Evolutionary conservation across 257 asterid species (phyloP).

Genomic region (Echites panduratus): DNA sequence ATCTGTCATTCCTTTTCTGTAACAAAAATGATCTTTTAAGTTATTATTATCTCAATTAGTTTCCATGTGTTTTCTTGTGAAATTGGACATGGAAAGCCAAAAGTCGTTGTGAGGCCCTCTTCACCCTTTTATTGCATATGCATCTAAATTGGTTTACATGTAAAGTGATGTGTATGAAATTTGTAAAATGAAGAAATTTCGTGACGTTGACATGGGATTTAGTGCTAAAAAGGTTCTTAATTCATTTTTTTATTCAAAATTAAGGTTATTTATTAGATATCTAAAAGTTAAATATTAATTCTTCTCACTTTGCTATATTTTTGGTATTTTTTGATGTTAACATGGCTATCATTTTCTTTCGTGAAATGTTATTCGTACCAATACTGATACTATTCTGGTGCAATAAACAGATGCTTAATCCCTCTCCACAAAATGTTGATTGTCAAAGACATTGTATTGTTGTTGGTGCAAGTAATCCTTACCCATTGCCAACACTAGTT

Average conservation of each 20-base stretch:
- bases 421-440: slow-evolving; percentile 58
- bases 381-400: slow-evolving; percentile 9
- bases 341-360: background rate
- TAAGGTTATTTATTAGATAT: background rate
- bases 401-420: slow-evolving; percentile 60
- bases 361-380: background rate
- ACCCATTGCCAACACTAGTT: slow-evolving; percentile 73
- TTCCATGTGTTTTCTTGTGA: background rate
- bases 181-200: background rate
- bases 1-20: background rate
- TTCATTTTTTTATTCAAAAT: background rate
- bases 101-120: background rate
- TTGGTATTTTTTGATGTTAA: background rate
- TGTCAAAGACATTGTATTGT: slow-evolving; percentile 82
- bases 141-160: background rate
- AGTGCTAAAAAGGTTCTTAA: background rate
- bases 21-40: background rate
- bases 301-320: background rate
- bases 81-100: background rate
- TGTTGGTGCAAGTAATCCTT: slow-evolving; percentile 89
- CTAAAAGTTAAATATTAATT: background rate
- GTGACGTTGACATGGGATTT: too few species aligned
- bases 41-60: background rate
- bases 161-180: background rate
- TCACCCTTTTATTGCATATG: background rate